Evolutionary conservation across 2,329 filamentous ascomycete genomes (phyloP), one percentile per base, ranked within the genome.

Genomic region (Emericellopsis cladophorae): DNA sequence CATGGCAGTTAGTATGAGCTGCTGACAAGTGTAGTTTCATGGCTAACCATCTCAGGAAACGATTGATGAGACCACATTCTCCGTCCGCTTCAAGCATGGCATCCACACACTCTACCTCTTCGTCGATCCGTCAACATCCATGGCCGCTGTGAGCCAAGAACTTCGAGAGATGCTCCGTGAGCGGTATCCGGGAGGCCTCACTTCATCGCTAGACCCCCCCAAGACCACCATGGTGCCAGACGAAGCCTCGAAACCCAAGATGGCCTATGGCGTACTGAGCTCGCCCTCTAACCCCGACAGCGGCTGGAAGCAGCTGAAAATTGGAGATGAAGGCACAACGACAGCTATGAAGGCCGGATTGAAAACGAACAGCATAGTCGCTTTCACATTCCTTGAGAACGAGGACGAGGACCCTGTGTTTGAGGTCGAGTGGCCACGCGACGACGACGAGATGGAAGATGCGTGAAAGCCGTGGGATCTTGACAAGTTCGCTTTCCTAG

Each of bases 51-150:
- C 11, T 18, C 37, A 40, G 39, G 21, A n/a, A 29, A 18, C 36
- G 6, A 48, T 63, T 16, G 59, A 64, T 44, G 68, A 76, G 36
- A 61, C 68, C n/a, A 65, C 72, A 48, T 67, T 75, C 50, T 84
- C 81, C 9, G 63, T 89, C 42, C 72, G 79, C 44, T 78, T 89
- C 62, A 87, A 86, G 58, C 72, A 83, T 55, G 78, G 81, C 53
- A 75, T 76, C 43, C 74, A 79, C 50, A 88, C 81, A 4, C 67
- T 87, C 47, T 75, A 84, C 51, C 66, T 88, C 43, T 79, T 83
- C 46, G 68, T 81, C 36, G 70, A 76, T 32, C 63, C 76, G 5
- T 61, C 70, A 12, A 68, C 70, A 32, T 59, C 76, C 10, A 75
- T 86, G 51, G 60, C 66, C 14, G 58, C 65, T 1, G 62, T 84